A percentile compares a stretch with the other conserved stretches of the same genome.
Evolutionary conservation across 192 early-diverging fungal genomes (phyloP).

Genomic region (Coemansia sp.): DNA sequence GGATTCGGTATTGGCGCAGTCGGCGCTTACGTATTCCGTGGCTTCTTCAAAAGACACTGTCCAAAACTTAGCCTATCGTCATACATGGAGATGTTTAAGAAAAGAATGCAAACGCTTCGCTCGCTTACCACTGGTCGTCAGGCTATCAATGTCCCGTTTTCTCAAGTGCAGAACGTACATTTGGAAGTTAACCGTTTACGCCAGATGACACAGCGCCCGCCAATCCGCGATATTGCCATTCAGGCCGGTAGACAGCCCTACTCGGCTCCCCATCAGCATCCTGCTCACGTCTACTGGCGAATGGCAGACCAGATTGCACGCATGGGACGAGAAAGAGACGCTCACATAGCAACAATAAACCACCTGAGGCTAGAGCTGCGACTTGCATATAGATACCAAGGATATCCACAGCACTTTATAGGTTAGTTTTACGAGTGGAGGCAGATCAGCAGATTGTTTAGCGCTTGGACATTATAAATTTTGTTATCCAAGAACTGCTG

Average conservation of each 20-base stretch:
- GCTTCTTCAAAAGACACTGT: constrained; percentile 7
- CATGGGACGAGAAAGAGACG: constrained; percentile 6
- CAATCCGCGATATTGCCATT: constrained; percentile 10
- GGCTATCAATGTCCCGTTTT: neutral
- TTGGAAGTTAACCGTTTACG: constrained; percentile 5
- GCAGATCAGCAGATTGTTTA: neutral
- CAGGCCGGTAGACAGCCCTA: neutral
- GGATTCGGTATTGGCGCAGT: neutral
- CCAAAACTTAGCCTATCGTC: neutral
- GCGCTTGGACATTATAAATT: neutral
- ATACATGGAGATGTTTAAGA: neutral
- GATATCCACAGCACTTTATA: neutral
- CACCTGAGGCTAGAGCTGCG: constrained; percentile 4
- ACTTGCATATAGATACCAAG: neutral
- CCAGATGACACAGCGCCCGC: neutral
- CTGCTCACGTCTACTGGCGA: constrained; percentile 1
- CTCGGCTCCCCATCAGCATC: neutral
- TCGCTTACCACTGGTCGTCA: neutral
- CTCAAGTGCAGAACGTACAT: constrained; percentile 3
- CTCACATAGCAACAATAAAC: constrained; percentile 3
- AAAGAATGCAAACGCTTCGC: neutral
- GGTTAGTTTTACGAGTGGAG: neutral
- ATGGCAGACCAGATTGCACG: constrained; percentile 11
- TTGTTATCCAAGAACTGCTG: too few species aligned
- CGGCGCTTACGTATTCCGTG: neutral